Conservation (phyloP, 148 eudicot species). For the Spergularia marina region DNA sequence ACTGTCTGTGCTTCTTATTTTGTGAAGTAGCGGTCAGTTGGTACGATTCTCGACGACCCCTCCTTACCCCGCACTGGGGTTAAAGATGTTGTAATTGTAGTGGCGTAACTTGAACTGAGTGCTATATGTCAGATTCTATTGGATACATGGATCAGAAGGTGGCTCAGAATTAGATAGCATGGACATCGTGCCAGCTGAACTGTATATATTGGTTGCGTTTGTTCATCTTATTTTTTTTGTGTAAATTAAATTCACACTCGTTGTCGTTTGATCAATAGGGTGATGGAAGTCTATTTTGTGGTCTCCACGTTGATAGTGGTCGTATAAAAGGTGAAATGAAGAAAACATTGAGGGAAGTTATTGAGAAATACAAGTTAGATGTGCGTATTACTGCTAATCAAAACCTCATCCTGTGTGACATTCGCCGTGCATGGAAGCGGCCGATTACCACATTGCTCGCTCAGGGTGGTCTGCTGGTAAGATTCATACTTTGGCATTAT, state of each 20-base stretch:
- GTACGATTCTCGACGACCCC: no score
- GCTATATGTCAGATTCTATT: background rate
- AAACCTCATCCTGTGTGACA: constrained; percentile 80
- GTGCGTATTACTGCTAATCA: constrained; percentile 97
- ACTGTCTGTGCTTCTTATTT: no score
- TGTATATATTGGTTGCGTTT: background rate
- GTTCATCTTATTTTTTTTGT: background rate
- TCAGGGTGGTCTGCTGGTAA: constrained; percentile 82
- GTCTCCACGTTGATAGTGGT: constrained; percentile 92
- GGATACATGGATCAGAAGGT: background rate
- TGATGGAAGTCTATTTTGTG: constrained; percentile 80
- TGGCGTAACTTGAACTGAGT: background rate
- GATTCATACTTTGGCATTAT: constrained; percentile 15
- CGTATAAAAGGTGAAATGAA: constrained; percentile 85
- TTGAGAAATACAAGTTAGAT: constrained; percentile 86
- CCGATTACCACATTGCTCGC: constrained; percentile 80
- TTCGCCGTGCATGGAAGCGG: constrained; percentile 62
- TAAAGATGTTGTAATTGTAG: no score
- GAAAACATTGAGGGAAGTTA: constrained; percentile 73
- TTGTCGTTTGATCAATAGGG: constrained; percentile 48
- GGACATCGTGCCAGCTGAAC: background rate
- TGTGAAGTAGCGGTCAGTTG: no score
- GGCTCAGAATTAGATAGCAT: background rate
- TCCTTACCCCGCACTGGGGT: no score
- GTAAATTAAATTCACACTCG: background rate